A percentile compares a stretch with the other conserved stretches of the same genome.
Conservation (phyloP, 306 rosid species). For the Albizia julibrissin region DNA sequence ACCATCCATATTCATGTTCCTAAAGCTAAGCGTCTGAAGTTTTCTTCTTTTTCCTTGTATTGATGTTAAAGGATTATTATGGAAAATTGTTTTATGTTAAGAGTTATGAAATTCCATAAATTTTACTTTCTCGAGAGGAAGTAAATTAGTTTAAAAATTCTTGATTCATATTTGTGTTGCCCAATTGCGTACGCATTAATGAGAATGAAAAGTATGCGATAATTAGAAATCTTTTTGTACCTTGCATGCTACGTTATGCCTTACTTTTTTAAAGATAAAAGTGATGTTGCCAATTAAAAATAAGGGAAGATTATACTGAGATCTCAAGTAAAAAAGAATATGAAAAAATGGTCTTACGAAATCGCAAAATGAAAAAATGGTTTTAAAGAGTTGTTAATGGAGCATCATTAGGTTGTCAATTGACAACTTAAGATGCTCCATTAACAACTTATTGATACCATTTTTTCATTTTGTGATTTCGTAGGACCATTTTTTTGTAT, state of each 20-base stretch:
- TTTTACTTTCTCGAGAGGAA: not conserved
- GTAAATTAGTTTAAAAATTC: not conserved
- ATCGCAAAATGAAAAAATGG: too few species aligned
- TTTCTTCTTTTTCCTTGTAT: not conserved
- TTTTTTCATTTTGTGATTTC: too few species aligned
- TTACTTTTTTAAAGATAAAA: too few species aligned
- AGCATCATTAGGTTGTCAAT: too few species aligned
- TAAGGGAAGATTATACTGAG: too few species aligned
- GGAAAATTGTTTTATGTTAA: not conserved
- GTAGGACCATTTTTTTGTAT: too few species aligned
- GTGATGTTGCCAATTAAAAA: not conserved
- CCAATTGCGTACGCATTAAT: not conserved
- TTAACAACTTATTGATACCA: too few species aligned
- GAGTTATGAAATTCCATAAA: not conserved
- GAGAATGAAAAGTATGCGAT: not conserved
- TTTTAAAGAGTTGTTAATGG: too few species aligned
- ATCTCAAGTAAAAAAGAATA: too few species aligned
- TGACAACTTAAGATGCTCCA: too few species aligned
- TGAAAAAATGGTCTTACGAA: too few species aligned
- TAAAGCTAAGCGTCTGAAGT: not conserved
- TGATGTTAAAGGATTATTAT: too few species aligned
- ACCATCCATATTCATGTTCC: not conserved
- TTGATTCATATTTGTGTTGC: not conserved
- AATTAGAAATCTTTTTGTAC: not conserved
- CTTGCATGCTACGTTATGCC: not conserved